Evolutionary conservation across 148 eudicot species (phyloP).

Genomic region (Silene uniflora): DNA sequence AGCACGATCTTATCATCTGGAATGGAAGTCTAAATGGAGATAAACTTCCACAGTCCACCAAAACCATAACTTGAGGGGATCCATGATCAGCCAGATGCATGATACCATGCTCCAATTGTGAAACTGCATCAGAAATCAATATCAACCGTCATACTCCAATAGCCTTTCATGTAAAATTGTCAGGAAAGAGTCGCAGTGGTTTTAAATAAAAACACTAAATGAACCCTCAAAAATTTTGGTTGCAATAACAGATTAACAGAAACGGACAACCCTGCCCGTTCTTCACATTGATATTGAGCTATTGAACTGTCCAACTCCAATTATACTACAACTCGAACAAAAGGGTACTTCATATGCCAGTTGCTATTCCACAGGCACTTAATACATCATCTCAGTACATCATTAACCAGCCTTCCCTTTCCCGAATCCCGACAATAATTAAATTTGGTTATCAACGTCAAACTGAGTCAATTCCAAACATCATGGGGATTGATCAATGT

Average conservation of each 20-base stretch:
- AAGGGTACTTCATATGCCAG: too few relatives aligned
- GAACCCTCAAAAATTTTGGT: background rate
- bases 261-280: background rate
- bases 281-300: background rate
- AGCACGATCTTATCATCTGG: conserved; percentile 74
- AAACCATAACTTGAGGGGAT: conserved; percentile 62
- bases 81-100: conserved; percentile 53
- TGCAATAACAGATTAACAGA: background rate
- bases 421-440: background rate
- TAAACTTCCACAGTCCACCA: conserved; percentile 82
- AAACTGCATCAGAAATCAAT: conserved; percentile 47
- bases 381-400: background rate
- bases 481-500: too few relatives aligned
- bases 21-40: conserved; percentile 72
- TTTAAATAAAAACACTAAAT: background rate
- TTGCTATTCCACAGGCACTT: background rate
- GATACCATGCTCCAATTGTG: conserved; percentile 83
- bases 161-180: background rate
- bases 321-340: too few relatives aligned
- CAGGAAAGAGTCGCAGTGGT: background rate
- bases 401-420: background rate
- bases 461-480: background rate
- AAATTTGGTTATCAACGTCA: background rate
- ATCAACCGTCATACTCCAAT: background rate
- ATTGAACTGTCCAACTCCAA: too few relatives aligned